These are phyloP conservation scores for Kitagawia praeruptora DNA, from an alignment of 129 eudicot genomes.

Conservation along the genomic window DNA sequence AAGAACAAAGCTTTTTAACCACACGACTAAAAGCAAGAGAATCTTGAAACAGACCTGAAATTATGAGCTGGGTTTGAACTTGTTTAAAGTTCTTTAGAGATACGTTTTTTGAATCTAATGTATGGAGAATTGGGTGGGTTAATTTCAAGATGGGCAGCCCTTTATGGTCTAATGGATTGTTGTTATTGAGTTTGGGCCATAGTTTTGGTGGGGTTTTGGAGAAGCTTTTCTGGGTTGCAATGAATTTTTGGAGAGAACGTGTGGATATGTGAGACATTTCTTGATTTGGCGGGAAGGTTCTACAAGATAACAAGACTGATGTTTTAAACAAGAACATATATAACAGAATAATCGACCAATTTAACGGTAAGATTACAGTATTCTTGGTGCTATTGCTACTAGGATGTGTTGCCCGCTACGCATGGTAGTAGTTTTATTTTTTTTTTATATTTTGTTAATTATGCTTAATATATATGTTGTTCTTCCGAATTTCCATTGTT, in stretches of 20 bases:
- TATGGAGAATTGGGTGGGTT: slow-evolving; percentile 39
- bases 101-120: slow-evolving; percentile 25
- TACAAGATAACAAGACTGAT: background rate
- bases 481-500: too few species aligned
- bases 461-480: too few species aligned
- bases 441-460: too few species aligned
- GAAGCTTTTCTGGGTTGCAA: slow-evolving; percentile 44
- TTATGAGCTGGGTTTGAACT: slow-evolving; percentile 45
- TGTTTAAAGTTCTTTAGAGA: slow-evolving; percentile 38
- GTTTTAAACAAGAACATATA: background rate
- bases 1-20: slow-evolving; percentile 49
- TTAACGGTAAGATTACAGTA: too few species aligned
- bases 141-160: slow-evolving; percentile 24
- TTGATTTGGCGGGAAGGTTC: slow-evolving; percentile 19
- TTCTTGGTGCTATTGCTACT: too few species aligned
- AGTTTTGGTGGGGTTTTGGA: slow-evolving; percentile 38
- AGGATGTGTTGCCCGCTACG: too few species aligned
- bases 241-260: slow-evolving; percentile 37
- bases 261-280: slow-evolving; percentile 23
- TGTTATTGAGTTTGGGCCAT: slow-evolving; percentile 20
- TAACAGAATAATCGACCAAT: too few species aligned
- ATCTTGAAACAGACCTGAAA: slow-evolving; percentile 52
- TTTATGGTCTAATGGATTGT: slow-evolving; percentile 10
- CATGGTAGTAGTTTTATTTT: too few species aligned
- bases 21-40: slow-evolving; percentile 44